Percentiles rank a stretch among this genome's conserved stretches.
These are phyloP conservation scores for Botrytis aclada DNA, from an alignment of 2,329 filamentous ascomycete genomes.

Conservation along the genomic window DNA sequence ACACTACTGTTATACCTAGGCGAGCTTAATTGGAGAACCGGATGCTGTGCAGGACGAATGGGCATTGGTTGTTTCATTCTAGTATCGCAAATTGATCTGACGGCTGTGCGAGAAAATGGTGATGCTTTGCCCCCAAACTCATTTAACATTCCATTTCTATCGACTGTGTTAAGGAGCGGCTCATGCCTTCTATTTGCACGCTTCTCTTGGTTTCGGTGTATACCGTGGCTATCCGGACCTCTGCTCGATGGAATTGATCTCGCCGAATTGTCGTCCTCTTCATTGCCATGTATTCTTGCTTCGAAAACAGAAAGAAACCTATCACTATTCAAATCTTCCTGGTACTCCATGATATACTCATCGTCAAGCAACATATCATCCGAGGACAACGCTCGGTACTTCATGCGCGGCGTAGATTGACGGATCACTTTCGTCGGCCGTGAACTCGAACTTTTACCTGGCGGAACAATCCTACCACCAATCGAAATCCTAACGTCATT, in stretches of 20 bases:
- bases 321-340: background rate
- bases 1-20: conserved; percentile 29
- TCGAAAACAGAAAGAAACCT: background rate
- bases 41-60: conserved; percentile 11
- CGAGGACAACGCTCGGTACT: conserved; percentile 24
- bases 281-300: background rate
- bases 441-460: conserved; percentile 33
- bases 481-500: conserved; percentile 35
- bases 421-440: conserved; percentile 17
- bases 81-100: background rate
- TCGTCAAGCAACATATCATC: conserved; percentile 36
- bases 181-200: background rate
- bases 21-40: conserved; percentile 26
- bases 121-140: background rate
- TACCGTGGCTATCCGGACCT: too few species aligned
- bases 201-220: background rate
- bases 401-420: conserved; percentile 11
- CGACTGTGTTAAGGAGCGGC: background rate
- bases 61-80: conserved; percentile 13
- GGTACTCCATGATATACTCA: conserved; percentile 13
- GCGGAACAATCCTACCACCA: conserved; percentile 28
- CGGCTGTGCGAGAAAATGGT: background rate
- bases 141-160: background rate
- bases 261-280: background rate
- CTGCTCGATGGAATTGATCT: background rate